A percentile compares a stretch with the other conserved stretches of the same genome.
phyloP scores from a whole-genome alignment of 2,329 filamentous ascomycete genomes.

The Ophiostoma tasmaniense region DNA sequence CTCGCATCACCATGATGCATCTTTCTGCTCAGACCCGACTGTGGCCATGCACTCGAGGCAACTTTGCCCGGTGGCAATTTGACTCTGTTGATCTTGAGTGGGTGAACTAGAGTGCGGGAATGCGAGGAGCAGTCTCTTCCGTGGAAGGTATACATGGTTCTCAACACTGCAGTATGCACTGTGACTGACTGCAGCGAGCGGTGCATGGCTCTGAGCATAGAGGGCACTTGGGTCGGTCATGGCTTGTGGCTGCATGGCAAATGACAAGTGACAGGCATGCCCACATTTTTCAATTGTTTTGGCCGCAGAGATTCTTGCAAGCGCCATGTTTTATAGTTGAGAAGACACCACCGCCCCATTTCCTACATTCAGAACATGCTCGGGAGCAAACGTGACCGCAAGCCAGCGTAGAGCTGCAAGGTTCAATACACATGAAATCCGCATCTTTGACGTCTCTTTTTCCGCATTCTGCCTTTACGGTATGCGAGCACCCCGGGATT shows the following conservation, averaged over 20 bases:
- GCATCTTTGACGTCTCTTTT: conserved; percentile 27
- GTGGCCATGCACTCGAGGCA: too few species aligned
- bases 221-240: conserved; percentile 24
- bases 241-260: conserved; percentile 45
- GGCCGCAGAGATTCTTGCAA: conserved; percentile 42
- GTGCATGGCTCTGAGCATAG: conserved; percentile 45
- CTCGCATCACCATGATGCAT: too few species aligned
- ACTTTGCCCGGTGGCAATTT: too few species aligned
- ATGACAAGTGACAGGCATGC: conserved; percentile 41
- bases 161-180: conserved; percentile 45
- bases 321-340: conserved; percentile 33
- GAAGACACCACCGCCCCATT: conserved; percentile 27
- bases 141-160: conserved; percentile 56
- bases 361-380: conserved; percentile 42
- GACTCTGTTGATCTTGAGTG: too few species aligned
- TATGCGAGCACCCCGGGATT: conserved; percentile 49
- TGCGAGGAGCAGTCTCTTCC: conserved; percentile 43
- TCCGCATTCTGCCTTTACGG: conserved; percentile 40
- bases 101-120: conserved; percentile 43
- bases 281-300: conserved; percentile 46
- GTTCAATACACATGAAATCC: conserved; percentile 38
- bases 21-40: too few species aligned
- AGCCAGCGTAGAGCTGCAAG: conserved; percentile 37
- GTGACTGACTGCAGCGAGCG: conserved; percentile 36
- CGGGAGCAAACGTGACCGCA: conserved; percentile 54